A percentile compares a stretch with the other conserved stretches of the same genome.
These are phyloP conservation scores for Penicillium lividum DNA, from an alignment of 495 filamentous ascomycete species.

Conservation along the genomic window DNA sequence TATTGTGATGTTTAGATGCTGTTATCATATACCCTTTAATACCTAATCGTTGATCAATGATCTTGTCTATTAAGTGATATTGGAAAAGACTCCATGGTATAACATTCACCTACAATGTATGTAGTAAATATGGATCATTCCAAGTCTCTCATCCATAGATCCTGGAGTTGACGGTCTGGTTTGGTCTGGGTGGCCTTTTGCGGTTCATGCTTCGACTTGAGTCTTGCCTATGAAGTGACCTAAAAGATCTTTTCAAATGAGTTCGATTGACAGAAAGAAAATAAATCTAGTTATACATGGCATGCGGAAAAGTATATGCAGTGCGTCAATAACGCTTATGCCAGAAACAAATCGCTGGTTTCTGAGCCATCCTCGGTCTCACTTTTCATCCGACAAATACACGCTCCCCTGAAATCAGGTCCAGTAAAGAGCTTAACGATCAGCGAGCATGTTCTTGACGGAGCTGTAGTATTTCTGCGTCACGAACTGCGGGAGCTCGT, in stretches of 20 bases:
- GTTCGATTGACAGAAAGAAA: constrained; percentile 31
- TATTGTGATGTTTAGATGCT: background rate
- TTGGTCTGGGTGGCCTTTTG: too few relatives aligned
- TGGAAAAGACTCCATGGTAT: background rate
- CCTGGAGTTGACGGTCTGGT: too few relatives aligned
- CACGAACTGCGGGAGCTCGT: constrained; percentile 73
- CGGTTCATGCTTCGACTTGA: too few relatives aligned
- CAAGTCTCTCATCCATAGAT: too few relatives aligned
- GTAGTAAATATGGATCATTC: too few relatives aligned
- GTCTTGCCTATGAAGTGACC: background rate
- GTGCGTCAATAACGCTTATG: constrained; percentile 22
- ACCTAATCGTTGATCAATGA: background rate
- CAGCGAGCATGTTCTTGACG: constrained; percentile 78
- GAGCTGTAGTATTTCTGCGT: constrained; percentile 64
- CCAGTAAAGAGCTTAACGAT: constrained; percentile 49
- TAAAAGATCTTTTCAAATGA: constrained; percentile 17
- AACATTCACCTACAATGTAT: too few relatives aligned
- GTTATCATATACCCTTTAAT: background rate
- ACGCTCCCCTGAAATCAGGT: background rate
- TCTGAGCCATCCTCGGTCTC: constrained; percentile 1
- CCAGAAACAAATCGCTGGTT: constrained; percentile 23
- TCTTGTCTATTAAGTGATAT: background rate
- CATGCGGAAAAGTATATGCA: constrained; percentile 48
- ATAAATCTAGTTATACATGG: constrained; percentile 51
- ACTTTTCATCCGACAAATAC: constrained; percentile 5